Conservation (phyloP, 148 eudicot genomes). For the Limonium bicolor region DNA sequence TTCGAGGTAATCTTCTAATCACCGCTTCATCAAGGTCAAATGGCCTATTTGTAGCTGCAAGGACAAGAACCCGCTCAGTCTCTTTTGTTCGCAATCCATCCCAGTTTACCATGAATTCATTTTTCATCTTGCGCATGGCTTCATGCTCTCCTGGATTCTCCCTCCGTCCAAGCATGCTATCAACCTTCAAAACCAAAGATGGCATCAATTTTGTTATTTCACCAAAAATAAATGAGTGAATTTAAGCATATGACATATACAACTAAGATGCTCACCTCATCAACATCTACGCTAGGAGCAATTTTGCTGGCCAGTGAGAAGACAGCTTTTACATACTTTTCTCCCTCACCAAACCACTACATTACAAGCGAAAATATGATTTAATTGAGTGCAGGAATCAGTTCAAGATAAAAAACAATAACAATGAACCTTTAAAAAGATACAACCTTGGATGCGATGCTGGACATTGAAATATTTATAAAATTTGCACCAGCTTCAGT, state of each 20-base stretch:
- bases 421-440: not conserved
- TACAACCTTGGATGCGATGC: conserved; percentile 60
- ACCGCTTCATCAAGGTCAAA: conserved; percentile 95
- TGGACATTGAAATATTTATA: conserved; percentile 89
- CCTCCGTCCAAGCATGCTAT: conserved; percentile 92
- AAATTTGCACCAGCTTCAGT: conserved; percentile 98
- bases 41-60: conserved; percentile 93
- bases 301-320: conserved; percentile 88
- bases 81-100: conserved; percentile 72
- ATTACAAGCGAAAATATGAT: too few species aligned
- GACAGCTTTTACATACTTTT: conserved; percentile 78
- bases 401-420: conserved; percentile 4
- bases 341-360: conserved; percentile 90
- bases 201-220: too few species aligned
- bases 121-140: conserved; percentile 91
- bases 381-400: too few species aligned
- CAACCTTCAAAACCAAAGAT: conserved; percentile 17
- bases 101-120: conserved; percentile 93
- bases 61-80: conserved; percentile 84
- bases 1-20: conserved; percentile 92
- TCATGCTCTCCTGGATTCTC: conserved; percentile 91
- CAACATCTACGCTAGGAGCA: conserved; percentile 80
- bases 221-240: not conserved
- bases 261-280: conserved; percentile 24
- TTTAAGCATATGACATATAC: not conserved